Evolutionary conservation across 805 yeast genomes (phyloP).

Genomic region (Isabelozyma gotoi): DNA sequence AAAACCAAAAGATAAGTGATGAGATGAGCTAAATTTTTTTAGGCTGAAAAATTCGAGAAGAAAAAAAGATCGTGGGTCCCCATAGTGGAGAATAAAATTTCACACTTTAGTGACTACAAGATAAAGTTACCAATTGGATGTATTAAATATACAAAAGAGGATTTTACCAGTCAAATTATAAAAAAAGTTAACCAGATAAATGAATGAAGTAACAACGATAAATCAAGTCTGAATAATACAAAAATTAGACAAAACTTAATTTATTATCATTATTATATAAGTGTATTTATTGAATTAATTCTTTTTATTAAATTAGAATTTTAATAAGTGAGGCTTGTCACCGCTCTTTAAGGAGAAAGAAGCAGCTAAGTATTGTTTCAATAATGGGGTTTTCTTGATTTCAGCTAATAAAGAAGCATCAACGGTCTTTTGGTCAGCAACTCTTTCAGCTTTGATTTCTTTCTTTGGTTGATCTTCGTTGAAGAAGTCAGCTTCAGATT

Average conservation of each 20-base stretch:
- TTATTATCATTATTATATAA: not conserved
- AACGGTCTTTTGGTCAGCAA: conserved; percentile 93
- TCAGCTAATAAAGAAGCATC: conserved; percentile 90
- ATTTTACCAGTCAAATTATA: too few species aligned
- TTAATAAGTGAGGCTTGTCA: conserved; percentile 97
- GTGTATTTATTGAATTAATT: not conserved
- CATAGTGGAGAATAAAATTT: not conserved
- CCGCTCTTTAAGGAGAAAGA: conserved; percentile 97
- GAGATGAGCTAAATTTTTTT: conserved; percentile 11
- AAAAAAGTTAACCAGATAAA: conserved; percentile 9
- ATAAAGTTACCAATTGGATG: conserved; percentile 8
- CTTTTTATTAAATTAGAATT: conserved; percentile 68
- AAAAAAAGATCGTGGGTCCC: not conserved
- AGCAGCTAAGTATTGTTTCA: conserved; percentile 94
- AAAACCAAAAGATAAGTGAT: conserved; percentile 2
- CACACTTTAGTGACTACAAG: not conserved
- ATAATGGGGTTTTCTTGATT: conserved; percentile 95
- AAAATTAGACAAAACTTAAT: conserved; percentile 10
- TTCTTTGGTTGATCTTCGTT: conserved; percentile 74
- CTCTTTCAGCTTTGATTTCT: conserved; percentile 89
- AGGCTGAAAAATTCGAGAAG: not conserved
- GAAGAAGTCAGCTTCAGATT: conserved; percentile 92
- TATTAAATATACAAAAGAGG: conserved; percentile 33
- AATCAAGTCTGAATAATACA: conserved; percentile 4
- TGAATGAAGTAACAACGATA: not conserved